Percentiles rank a stretch among this genome's conserved stretches.
phyloP scores from a whole-genome alignment of 768 basidiomycete species.

The Suillus sp. region DNA sequence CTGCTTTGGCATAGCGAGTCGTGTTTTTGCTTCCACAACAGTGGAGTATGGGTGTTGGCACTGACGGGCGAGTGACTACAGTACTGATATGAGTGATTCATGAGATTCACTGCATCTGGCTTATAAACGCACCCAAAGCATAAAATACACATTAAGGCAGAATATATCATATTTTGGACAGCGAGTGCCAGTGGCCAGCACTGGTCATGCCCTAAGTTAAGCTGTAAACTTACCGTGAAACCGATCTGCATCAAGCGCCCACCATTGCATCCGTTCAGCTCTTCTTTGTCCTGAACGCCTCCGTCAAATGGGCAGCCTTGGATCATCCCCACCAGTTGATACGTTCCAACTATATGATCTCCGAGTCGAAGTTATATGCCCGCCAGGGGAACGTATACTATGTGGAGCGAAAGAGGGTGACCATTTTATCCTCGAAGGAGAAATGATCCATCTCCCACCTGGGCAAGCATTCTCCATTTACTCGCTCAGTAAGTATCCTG shows the following conservation, averaged over 20 bases:
- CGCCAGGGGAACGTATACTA: conserved; percentile 54
- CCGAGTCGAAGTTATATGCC: conserved; percentile 62
- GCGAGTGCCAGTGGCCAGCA: too few relatives aligned
- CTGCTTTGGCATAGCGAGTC: too few relatives aligned
- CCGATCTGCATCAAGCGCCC: neutral
- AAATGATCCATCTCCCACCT: conserved; percentile 61
- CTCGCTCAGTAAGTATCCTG: conserved; percentile 48
- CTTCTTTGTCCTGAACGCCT: neutral
- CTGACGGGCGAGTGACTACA: too few relatives aligned
- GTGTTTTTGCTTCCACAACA: too few relatives aligned
- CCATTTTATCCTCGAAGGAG: conserved; percentile 62
- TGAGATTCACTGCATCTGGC: too few relatives aligned
- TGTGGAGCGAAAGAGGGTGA: conserved; percentile 70
- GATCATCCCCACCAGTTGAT: conserved; percentile 33
- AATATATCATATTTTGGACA: too few relatives aligned
- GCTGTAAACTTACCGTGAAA: neutral
- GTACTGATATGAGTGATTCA: too few relatives aligned
- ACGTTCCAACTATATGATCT: conserved; percentile 65
- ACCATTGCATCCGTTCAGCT: neutral
- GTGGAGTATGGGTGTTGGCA: too few relatives aligned
- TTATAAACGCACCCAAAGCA: too few relatives aligned
- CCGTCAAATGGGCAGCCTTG: neutral
- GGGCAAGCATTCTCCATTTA: conserved; percentile 71
- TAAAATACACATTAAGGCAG: too few relatives aligned
- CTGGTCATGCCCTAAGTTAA: too few relatives aligned